A percentile compares a stretch with the other conserved stretches of the same genome.
phyloP scores from a whole-genome alignment of 2,329 filamentous ascomycete species.

The Epichloe uncinata region DNA sequence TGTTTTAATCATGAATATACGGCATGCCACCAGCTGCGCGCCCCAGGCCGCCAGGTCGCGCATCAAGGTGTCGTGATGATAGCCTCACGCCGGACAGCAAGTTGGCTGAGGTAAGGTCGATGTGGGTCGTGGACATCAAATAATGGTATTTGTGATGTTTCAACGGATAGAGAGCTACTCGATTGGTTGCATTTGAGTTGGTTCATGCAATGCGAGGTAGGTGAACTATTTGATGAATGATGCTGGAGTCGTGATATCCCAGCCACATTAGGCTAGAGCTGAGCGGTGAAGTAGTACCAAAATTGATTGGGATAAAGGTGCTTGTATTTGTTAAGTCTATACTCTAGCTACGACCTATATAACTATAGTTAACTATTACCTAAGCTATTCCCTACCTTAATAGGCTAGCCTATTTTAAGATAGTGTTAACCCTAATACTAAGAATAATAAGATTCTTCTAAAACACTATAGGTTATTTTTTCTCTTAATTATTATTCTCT shows the following conservation, averaged over 20 bases:
- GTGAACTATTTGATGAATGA: not conserved
- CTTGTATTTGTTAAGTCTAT: too few species aligned
- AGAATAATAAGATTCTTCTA: too few species aligned
- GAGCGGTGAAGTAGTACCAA: too few species aligned
- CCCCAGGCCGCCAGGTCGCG: not conserved
- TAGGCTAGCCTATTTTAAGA: too few species aligned
- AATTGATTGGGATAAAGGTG: too few species aligned
- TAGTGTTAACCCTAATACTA: too few species aligned
- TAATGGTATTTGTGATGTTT: not conserved
- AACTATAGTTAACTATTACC: too few species aligned
- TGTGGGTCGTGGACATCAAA: not conserved
- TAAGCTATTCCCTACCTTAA: too few species aligned
- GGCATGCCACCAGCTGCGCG: constrained; percentile 1
- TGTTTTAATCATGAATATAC: not conserved
- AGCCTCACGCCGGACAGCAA: not conserved
- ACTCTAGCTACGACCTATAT: too few species aligned
- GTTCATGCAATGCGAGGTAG: not conserved
- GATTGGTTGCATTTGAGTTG: too few species aligned
- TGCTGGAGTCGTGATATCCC: not conserved
- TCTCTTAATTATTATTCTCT: too few species aligned
- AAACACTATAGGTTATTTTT: too few species aligned
- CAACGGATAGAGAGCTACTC: not conserved
- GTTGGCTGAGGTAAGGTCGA: not conserved
- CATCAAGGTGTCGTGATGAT: not conserved
- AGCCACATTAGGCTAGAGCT: constrained; percentile 1